phyloP scores from a whole-genome alignment of 208 protist genomes.

The Endotrypanum monterogeii region DNA sequence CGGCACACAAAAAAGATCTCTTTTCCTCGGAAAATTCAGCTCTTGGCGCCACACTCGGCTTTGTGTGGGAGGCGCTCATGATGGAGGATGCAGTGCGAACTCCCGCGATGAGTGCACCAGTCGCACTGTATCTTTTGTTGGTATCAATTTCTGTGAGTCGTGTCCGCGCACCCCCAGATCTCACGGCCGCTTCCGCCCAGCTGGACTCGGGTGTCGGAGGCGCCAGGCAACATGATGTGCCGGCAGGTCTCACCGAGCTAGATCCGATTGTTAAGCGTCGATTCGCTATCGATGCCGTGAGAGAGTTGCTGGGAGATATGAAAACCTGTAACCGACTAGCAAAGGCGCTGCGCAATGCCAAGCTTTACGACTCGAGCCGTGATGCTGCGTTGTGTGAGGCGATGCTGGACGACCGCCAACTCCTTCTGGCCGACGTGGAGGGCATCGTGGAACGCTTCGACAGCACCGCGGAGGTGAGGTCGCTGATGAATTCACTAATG shows the following conservation, averaged over 20 bases:
- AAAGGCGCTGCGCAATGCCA: slow-evolving; percentile 33
- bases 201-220: slow-evolving; percentile 46
- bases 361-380: slow-evolving; percentile 51
- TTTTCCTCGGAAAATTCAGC: slow-evolving; percentile 30
- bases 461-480: slow-evolving; percentile 69
- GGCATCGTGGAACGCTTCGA: slow-evolving; percentile 58
- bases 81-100: slow-evolving; percentile 58
- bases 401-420: slow-evolving; percentile 51
- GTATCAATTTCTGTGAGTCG: slow-evolving; percentile 41
- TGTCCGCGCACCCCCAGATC: slow-evolving; percentile 21
- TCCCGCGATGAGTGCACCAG: slow-evolving; percentile 64
- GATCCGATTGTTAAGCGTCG: slow-evolving; percentile 44
- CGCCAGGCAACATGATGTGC: background rate
- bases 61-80: slow-evolving; percentile 72
- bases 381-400: slow-evolving; percentile 74
- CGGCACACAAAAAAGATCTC: slow-evolving; percentile 41
- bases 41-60: slow-evolving; percentile 39
- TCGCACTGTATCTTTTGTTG: slow-evolving; percentile 76
- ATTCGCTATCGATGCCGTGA: slow-evolving; percentile 40
- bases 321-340: slow-evolving; percentile 33
- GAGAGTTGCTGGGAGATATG: slow-evolving; percentile 25
- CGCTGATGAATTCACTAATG: slow-evolving; percentile 61
- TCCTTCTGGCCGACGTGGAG: slow-evolving; percentile 49
- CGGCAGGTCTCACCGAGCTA: slow-evolving; percentile 19
- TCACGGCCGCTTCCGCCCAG: slow-evolving; percentile 18